Evolutionary conservation across 2,329 filamentous ascomycete genomes (phyloP).

Genomic region (Botrytis porri): DNA sequence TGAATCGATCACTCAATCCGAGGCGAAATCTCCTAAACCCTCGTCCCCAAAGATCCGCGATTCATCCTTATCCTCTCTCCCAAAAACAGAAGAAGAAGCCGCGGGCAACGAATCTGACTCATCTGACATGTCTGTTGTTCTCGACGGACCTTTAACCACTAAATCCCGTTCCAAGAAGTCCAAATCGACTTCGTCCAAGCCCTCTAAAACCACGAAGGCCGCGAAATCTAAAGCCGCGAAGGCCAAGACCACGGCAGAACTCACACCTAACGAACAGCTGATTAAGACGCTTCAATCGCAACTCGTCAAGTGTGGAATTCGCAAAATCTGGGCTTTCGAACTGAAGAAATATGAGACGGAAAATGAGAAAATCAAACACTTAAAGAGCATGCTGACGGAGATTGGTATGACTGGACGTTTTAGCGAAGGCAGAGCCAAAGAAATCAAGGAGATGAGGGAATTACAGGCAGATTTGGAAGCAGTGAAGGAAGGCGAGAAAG

Average conservation of each 20-base stretch:
- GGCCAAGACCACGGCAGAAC: conserved; percentile 41
- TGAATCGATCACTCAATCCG: conserved; percentile 6
- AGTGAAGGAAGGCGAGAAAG: conserved; percentile 75
- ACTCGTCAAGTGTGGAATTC: conserved; percentile 84
- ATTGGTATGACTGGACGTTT: conserved; percentile 87
- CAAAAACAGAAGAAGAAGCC: conserved; percentile 25
- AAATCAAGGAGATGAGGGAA: conserved; percentile 86
- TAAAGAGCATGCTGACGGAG: conserved; percentile 75
- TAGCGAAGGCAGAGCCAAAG: conserved; percentile 75
- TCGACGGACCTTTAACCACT: conserved; percentile 53
- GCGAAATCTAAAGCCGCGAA: conserved; percentile 40
- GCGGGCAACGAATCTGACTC: conserved; percentile 46
- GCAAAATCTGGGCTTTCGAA: conserved; percentile 87
- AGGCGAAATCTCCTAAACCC: conserved; percentile 13
- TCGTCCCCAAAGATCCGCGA: conserved; percentile 23
- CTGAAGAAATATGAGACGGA: conserved; percentile 72
- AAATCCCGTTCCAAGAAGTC: conserved; percentile 42
- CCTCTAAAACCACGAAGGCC: conserved; percentile 32
- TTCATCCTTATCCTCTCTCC: conserved; percentile 10
- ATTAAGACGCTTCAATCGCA: conserved; percentile 87
- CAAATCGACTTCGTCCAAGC: conserved; percentile 41
- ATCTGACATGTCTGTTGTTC: conserved; percentile 68
- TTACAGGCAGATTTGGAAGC: conserved; percentile 79
- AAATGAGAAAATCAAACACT: conserved; percentile 77
- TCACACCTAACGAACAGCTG: conserved; percentile 67